Conservation (phyloP, 1,284 basidiomycete species). For the Microstroma glucosiphilum region DNA sequence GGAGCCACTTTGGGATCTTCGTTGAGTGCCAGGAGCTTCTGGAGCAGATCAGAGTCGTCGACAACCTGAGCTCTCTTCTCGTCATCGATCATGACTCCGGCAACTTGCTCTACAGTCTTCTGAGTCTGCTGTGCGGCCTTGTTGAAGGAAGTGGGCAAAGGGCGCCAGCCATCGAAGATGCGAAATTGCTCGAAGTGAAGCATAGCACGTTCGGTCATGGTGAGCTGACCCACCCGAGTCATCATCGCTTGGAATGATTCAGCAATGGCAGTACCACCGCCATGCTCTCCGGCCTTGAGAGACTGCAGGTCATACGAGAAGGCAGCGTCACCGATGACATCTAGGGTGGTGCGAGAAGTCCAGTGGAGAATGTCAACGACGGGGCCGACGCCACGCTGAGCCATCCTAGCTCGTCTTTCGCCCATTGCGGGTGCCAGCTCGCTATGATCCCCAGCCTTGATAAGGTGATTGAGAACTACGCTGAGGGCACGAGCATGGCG, state of each 20-base stretch:
- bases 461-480: conserved; percentile 3
- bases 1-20: not conserved
- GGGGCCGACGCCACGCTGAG: not conserved
- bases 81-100: conserved; percentile 4
- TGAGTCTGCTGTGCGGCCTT: conserved; percentile 5
- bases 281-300: conserved; percentile 12
- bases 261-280: conserved; percentile 7
- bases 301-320: conserved; percentile 17
- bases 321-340: conserved; percentile 22
- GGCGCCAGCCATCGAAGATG: conserved; percentile 13
- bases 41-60: conserved; percentile 6
- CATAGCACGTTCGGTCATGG: conserved; percentile 8
- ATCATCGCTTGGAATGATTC: conserved; percentile 12
- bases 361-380: conserved; percentile 20
- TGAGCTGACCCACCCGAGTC: conserved; percentile 9
- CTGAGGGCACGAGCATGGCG: conserved; percentile 11
- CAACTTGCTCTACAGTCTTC: conserved; percentile 5
- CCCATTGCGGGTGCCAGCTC: not conserved
- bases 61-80: conserved; percentile 4
- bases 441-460: not conserved
- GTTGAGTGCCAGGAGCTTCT: not conserved
- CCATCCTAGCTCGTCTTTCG: not conserved
- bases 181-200: conserved; percentile 13
- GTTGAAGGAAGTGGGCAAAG: conserved; percentile 11
- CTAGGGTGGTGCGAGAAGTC: conserved; percentile 15